phyloP scores from a whole-genome alignment of 768 basidiomycete species.

The Russula emetica region DNA sequence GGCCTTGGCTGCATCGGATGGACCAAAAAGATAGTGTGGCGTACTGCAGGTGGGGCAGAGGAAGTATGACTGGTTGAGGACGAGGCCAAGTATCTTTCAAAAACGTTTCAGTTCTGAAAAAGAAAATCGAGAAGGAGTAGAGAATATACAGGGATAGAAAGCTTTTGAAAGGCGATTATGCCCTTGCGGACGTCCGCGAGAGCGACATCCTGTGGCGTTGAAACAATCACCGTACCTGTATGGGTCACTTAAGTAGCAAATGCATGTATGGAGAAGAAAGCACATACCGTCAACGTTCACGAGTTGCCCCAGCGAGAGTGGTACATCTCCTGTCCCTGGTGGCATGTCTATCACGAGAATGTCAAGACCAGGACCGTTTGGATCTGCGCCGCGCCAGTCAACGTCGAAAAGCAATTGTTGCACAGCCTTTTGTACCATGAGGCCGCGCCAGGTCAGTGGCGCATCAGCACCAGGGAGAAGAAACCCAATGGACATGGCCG shows the following conservation, averaged over 20 bases:
- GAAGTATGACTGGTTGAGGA: conserved; percentile 87
- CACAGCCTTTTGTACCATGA: conserved; percentile 98
- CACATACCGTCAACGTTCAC: conserved; percentile 73
- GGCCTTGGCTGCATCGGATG: conserved; percentile 50
- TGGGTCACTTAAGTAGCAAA: background rate
- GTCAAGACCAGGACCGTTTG: conserved; percentile 57
- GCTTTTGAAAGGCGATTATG: conserved; percentile 86
- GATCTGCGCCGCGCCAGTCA: conserved; percentile 60
- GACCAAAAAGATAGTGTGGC: conserved; percentile 65
- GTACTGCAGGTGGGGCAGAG: conserved; percentile 68
- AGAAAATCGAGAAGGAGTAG: background rate
- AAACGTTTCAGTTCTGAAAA: background rate
- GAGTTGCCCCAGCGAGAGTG: conserved; percentile 84
- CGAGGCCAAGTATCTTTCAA: conserved; percentile 73
- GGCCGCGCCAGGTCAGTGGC: conserved; percentile 90
- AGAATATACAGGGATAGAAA: conserved; percentile 72
- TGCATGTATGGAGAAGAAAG: background rate
- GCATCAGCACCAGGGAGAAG: conserved; percentile 74
- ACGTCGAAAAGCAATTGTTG: conserved; percentile 96
- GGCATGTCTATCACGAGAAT: conserved; percentile 93
- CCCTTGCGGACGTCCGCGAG: conserved; percentile 90
- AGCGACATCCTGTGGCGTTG: conserved; percentile 93
- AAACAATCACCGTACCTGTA: conserved; percentile 86
- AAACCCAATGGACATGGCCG: conserved; percentile 98
- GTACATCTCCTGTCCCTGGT: conserved; percentile 95